Conservation (phyloP, 306 rosid species). For the Arachis hypogaea region DNA sequence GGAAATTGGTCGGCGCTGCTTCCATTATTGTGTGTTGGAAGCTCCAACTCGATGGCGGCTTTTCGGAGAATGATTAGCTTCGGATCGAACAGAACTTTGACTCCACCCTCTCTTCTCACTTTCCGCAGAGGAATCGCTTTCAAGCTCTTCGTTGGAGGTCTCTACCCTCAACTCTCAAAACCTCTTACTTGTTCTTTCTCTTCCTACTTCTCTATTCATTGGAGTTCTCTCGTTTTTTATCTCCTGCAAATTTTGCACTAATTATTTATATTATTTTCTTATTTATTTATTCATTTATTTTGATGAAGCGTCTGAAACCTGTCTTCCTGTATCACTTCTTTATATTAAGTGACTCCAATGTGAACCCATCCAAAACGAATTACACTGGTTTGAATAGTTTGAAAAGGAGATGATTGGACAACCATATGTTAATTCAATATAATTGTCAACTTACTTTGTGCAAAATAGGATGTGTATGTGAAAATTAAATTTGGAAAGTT, state of each 20-base stretch:
- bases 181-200: too few species aligned
- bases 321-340: background rate
- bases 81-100: background rate
- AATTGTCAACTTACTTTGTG: background rate
- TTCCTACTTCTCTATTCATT: too few species aligned
- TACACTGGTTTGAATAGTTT: too few species aligned
- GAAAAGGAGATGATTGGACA: too few species aligned
- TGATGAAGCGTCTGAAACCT: background rate
- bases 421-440: background rate
- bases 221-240: too few species aligned
- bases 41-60: constrained; percentile 40
- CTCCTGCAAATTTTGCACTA: too few species aligned
- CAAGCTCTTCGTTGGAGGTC: constrained; percentile 57
- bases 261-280: too few species aligned
- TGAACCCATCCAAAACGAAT: too few species aligned
- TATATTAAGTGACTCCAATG: too few species aligned
- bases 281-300: too few species aligned
- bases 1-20: background rate
- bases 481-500: constrained; percentile 1
- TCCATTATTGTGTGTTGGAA: background rate
- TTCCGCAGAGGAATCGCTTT: constrained; percentile 45
- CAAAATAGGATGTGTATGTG: background rate
- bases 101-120: constrained; percentile 38
- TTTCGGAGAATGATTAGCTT: constrained; percentile 27
- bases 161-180: background rate